Conservation (phyloP, 2,329 filamentous ascomycete genomes). For the Didymella glomerata region DNA sequence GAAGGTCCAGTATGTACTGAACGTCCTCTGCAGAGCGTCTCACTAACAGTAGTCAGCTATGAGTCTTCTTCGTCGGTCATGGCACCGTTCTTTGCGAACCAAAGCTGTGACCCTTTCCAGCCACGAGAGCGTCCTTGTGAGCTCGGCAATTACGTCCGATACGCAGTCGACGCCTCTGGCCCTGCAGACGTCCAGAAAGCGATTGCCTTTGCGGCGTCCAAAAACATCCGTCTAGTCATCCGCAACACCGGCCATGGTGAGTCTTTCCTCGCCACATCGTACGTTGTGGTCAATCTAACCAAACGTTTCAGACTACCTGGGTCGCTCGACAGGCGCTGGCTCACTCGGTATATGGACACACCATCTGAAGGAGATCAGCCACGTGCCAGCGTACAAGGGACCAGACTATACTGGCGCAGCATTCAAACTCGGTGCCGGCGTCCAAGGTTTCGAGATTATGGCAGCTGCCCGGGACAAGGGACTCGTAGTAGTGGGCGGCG, state of each 20-base stretch:
- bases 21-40: neutral
- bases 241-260: constrained; percentile 41
- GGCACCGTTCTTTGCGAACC: constrained; percentile 36
- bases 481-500: constrained; percentile 32
- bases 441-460: constrained; percentile 34
- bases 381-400: constrained; percentile 16
- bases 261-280: neutral
- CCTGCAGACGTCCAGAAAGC: constrained; percentile 27
- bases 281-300: neutral
- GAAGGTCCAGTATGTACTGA: constrained; percentile 25
- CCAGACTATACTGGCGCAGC: constrained; percentile 19
- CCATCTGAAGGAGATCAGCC: constrained; percentile 27
- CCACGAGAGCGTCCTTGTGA: constrained; percentile 28
- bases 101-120: constrained; percentile 36
- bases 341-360: constrained; percentile 31
- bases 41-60: constrained; percentile 19
- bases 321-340: constrained; percentile 23
- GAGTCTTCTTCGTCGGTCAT: constrained; percentile 38
- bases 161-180: constrained; percentile 29
- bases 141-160: constrained; percentile 35
- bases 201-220: constrained; percentile 31
- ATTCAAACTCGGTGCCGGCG: constrained; percentile 40
- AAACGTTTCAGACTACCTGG: constrained; percentile 25
- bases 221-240: constrained; percentile 41
- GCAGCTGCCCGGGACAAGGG: constrained; percentile 28